Evolutionary conservation across 495 filamentous ascomycete genomes (phyloP).

Genomic region (Clohesyomyces aquaticus): DNA sequence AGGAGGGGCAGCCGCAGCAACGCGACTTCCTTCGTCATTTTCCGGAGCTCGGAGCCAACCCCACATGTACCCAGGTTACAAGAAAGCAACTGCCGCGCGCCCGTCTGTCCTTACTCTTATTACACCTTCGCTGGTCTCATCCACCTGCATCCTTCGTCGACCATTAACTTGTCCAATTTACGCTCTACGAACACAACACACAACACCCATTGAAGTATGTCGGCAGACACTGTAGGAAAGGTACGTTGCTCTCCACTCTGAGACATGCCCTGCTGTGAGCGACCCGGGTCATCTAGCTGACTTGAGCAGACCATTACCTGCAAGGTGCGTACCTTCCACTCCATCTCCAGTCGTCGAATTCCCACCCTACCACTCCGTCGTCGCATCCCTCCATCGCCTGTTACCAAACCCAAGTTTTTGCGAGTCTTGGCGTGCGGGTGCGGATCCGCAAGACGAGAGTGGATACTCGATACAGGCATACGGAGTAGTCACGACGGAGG

Average conservation of each 20-base stretch:
- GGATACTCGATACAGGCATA: not conserved
- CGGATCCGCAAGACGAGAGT: conserved; percentile 27
- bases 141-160: no score
- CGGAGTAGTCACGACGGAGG: no score
- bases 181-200: no score
- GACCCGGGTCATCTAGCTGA: no score
- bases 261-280: no score
- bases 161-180: no score
- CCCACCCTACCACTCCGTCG: not conserved
- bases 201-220: conserved; percentile 8
- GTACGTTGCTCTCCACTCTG: conserved; percentile 44
- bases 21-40: not conserved
- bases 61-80: not conserved
- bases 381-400: not conserved
- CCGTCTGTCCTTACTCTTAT: not conserved
- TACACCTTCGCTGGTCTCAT: not conserved
- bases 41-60: not conserved
- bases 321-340: conserved; percentile 56
- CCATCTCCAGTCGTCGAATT: not conserved
- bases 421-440: conserved; percentile 30
- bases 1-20: not conserved
- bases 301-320: conserved; percentile 70
- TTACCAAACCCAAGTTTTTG: no score
- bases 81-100: not conserved
- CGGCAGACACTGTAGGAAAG: conserved; percentile 60